Evolutionary conservation across 306 rosid genomes (phyloP).

Genomic region (Fragaria iinumae): DNA sequence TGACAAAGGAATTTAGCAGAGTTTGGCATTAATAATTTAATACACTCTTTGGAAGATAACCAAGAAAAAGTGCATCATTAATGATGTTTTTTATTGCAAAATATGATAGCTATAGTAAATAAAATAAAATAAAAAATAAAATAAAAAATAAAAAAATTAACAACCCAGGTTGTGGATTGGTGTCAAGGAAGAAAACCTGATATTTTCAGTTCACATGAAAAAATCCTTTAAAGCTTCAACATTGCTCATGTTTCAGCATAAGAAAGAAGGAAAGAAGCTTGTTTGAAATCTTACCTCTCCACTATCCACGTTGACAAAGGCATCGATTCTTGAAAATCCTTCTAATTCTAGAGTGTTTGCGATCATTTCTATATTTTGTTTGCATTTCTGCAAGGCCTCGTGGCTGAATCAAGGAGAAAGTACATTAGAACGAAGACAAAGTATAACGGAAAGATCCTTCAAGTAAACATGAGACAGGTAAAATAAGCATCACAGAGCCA

Average conservation of each 20-base stretch:
- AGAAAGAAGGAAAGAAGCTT: constrained; percentile 6
- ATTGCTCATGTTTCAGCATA: constrained; percentile 6
- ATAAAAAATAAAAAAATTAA: background rate
- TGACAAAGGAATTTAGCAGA: constrained; percentile 23
- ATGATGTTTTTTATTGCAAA: background rate
- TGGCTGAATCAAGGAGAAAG: constrained; percentile 39
- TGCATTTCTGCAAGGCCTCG: constrained; percentile 69
- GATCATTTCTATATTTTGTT: constrained; percentile 61
- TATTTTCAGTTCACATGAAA: background rate
- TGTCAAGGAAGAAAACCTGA: background rate
- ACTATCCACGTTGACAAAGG: constrained; percentile 78
- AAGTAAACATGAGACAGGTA: constrained; percentile 13
- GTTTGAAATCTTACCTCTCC: constrained; percentile 66
- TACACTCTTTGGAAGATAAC: background rate
- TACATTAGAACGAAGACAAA: constrained; percentile 10
- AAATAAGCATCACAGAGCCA: background rate
- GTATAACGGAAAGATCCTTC: background rate
- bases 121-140: background rate
- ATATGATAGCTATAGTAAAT: background rate
- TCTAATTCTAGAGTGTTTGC: constrained; percentile 80
- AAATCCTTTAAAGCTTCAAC: background rate
- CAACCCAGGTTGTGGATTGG: background rate
- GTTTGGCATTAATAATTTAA: background rate
- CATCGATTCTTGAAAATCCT: constrained; percentile 95
- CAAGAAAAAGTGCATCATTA: background rate